Conservation (phyloP, 2,329 filamentous ascomycete genomes). For the Dendrostoma leiphaemia region DNA sequence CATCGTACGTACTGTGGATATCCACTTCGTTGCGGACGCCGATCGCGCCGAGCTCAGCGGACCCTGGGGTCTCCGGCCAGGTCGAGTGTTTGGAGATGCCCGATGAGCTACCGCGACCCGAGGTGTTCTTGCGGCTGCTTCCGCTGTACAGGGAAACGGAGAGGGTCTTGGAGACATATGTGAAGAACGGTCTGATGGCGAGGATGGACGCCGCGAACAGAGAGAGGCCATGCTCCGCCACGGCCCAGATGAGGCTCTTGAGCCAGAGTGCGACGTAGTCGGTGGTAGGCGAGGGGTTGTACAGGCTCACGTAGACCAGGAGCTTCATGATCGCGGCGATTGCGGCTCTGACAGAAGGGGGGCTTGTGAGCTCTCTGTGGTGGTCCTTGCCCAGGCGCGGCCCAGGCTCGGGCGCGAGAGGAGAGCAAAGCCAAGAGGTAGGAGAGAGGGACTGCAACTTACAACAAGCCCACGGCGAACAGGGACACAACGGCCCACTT, state of each 20-base stretch:
- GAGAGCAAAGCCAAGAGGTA: no score
- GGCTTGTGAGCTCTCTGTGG: not conserved
- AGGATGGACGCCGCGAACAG: slow-evolving; percentile 16
- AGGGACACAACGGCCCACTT: slow-evolving; percentile 13
- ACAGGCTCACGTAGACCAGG: slow-evolving; percentile 1
- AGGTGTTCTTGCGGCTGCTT: not conserved
- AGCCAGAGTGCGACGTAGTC: slow-evolving; percentile 2
- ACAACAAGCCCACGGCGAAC: slow-evolving; percentile 17
- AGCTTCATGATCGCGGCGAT: slow-evolving; percentile 18
- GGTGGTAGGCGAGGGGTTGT: slow-evolving; percentile 1
- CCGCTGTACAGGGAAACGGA: not conserved
- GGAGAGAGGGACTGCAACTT: slow-evolving; percentile 1
- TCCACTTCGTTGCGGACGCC: slow-evolving; percentile 12
- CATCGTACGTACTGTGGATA: not conserved
- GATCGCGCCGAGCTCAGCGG: slow-evolving; percentile 11
- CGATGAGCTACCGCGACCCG: not conserved
- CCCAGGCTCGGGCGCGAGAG: not conserved
- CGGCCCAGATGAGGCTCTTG: slow-evolving; percentile 10
- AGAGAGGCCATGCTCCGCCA: slow-evolving; percentile 15
- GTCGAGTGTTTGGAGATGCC: slow-evolving; percentile 1
- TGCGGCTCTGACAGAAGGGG: not conserved
- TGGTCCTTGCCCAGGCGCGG: not conserved
- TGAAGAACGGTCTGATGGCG: slow-evolving; percentile 13
- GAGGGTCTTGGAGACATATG: not conserved
- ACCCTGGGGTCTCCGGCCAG: not conserved